Conservation (phyloP, 495 filamentous ascomycete species). For the Saxophila tyrrhenica region DNA sequence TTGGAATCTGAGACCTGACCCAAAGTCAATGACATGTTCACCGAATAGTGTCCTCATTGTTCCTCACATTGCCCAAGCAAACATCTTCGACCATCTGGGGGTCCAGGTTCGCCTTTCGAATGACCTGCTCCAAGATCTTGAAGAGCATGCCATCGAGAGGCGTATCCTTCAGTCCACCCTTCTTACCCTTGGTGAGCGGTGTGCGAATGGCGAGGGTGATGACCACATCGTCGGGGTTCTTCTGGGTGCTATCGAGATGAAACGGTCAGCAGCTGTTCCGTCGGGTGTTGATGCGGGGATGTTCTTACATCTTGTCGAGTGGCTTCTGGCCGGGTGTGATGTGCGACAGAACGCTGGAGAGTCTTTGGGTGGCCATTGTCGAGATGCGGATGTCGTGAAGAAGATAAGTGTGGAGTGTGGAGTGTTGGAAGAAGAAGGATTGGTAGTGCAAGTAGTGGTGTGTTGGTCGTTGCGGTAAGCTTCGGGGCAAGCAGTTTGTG, state of each 20-base stretch:
- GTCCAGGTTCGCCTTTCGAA: constrained; percentile 64
- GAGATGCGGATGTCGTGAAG: background rate
- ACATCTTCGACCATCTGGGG: constrained; percentile 83
- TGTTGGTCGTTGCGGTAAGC: background rate
- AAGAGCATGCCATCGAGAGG: constrained; percentile 76
- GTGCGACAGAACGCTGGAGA: constrained; percentile 79
- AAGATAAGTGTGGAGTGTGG: background rate
- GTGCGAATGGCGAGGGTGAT: constrained; percentile 85
- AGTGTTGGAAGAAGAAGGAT: background rate
- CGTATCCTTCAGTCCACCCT: constrained; percentile 92
- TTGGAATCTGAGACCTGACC: constrained; percentile 72
- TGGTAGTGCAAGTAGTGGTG: too few species aligned
- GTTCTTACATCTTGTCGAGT: constrained; percentile 62
- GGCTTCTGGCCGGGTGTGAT: constrained; percentile 58
- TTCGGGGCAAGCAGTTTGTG: background rate
- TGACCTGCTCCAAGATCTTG: constrained; percentile 63
- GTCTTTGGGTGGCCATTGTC: constrained; percentile 74
- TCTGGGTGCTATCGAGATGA: constrained; percentile 76
- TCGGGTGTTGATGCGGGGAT: constrained; percentile 4
- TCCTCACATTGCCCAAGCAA: constrained; percentile 74
- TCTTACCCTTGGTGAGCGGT: constrained; percentile 67
- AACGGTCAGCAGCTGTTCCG: background rate
- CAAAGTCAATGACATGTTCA: background rate
- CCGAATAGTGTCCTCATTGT: background rate
- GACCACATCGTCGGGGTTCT: constrained; percentile 93